These are phyloP conservation scores for Fusarium sp. DNA, from an alignment of 2,329 filamentous ascomycete species.

Conservation along the genomic window DNA sequence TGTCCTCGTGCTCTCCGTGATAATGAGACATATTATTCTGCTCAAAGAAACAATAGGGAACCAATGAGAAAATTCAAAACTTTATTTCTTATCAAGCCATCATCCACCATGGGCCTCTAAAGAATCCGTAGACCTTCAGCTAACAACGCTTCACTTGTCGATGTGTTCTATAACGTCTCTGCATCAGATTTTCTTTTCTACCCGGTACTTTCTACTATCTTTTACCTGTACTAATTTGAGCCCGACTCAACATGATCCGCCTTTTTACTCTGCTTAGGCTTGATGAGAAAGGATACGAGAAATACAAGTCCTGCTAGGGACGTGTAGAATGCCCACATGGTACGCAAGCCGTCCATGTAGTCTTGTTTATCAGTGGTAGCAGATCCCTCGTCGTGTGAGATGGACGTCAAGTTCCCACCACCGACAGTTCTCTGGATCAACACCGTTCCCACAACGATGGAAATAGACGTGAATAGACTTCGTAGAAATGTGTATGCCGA, in stretches of 20 bases:
- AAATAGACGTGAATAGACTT: constrained; percentile 74
- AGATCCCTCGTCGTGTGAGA: constrained; percentile 2
- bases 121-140: neutral
- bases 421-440: constrained; percentile 68
- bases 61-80: neutral
- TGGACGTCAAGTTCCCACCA: constrained; percentile 27
- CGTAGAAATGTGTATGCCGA: constrained; percentile 75
- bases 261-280: constrained; percentile 9
- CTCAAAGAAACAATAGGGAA: neutral
- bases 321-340: constrained; percentile 39
- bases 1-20: neutral
- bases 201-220: neutral
- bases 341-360: constrained; percentile 28
- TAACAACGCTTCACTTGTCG: neutral
- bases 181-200: no score
- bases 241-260: neutral
- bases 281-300: constrained; percentile 24
- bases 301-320: constrained; percentile 27
- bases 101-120: neutral
- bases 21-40: neutral
- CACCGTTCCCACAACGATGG: constrained; percentile 78
- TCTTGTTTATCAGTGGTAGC: constrained; percentile 19
- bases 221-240: neutral
- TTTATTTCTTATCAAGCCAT: neutral
- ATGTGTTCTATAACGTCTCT: neutral